These are phyloP conservation scores for Agaricus sinodeliciosus DNA, from an alignment of 768 basidiomycete species.

Conservation along the genomic window DNA sequence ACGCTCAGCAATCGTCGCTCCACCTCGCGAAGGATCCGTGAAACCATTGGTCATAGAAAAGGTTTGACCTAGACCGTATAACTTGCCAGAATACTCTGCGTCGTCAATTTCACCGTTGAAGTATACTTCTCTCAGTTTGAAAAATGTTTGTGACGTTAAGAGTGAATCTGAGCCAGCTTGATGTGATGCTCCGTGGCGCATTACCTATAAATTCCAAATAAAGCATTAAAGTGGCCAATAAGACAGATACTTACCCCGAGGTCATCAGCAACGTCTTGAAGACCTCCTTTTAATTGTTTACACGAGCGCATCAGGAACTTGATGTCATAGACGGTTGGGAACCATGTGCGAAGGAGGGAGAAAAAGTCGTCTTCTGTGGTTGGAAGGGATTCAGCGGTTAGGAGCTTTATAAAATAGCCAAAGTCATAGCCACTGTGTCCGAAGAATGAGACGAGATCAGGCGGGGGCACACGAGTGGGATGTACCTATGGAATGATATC, in stretches of 20 bases:
- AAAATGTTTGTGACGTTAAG: slow-evolving; percentile 89
- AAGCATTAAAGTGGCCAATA: background rate
- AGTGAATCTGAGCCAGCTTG: slow-evolving; percentile 98
- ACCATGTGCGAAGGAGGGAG: slow-evolving; percentile 82
- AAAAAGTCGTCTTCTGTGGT: slow-evolving; percentile 89
- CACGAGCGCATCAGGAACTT: slow-evolving; percentile 91
- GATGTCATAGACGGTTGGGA: slow-evolving; percentile 95
- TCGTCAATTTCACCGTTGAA: slow-evolving; percentile 90
- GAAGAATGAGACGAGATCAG: background rate
- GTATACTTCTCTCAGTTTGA: slow-evolving; percentile 90
- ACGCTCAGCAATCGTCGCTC: slow-evolving; percentile 76
- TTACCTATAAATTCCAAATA: slow-evolving; percentile 51
- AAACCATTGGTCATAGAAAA: slow-evolving; percentile 64
- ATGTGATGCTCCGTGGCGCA: slow-evolving; percentile 85
- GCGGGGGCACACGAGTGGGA: slow-evolving; percentile 9
- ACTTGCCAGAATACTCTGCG: slow-evolving; percentile 70
- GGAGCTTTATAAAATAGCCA: slow-evolving; percentile 94
- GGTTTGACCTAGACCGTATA: slow-evolving; percentile 80
- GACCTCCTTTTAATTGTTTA: slow-evolving; percentile 79
- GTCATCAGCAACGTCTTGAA: slow-evolving; percentile 95
- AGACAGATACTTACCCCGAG: slow-evolving; percentile 61
- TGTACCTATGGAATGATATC: slow-evolving; percentile 97
- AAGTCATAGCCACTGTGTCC: slow-evolving; percentile 89
- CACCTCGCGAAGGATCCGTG: slow-evolving; percentile 58
- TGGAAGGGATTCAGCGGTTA: slow-evolving; percentile 82